These are phyloP conservation scores for Seiridium cupressi DNA, from an alignment of 2,329 filamentous ascomycete species.

Conservation along the genomic window DNA sequence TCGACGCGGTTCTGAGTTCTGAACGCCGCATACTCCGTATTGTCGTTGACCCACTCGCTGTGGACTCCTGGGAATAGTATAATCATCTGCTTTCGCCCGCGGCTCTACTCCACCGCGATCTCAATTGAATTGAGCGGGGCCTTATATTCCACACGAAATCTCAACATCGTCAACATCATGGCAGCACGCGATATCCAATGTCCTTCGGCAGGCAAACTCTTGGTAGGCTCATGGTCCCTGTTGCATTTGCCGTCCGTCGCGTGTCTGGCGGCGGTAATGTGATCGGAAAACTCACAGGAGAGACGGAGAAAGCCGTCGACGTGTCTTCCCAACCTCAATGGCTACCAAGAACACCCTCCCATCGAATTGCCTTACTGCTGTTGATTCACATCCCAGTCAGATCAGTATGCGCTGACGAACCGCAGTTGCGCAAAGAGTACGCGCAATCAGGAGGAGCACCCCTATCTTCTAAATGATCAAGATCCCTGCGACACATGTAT, in stretches of 20 bases:
- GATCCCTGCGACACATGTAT: background rate
- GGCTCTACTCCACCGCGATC: background rate
- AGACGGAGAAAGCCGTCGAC: background rate
- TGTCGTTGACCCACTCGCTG: background rate
- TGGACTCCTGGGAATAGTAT: slow-evolving; percentile 1
- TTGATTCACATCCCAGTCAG: too few relatives aligned
- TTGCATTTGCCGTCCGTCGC: too few relatives aligned
- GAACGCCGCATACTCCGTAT: background rate
- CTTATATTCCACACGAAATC: too few relatives aligned
- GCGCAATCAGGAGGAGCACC: background rate
- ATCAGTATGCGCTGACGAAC: background rate
- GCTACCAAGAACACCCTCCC: too few relatives aligned
- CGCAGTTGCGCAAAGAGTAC: background rate
- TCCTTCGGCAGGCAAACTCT: too few relatives aligned
- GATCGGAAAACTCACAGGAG: background rate
- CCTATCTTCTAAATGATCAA: background rate
- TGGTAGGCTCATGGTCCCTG: too few relatives aligned
- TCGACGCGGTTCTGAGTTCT: too few relatives aligned
- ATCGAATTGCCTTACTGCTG: too few relatives aligned
- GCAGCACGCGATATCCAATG: too few relatives aligned
- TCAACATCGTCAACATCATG: too few relatives aligned
- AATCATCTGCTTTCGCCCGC: background rate
- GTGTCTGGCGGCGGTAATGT: background rate
- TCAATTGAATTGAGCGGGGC: too few relatives aligned
- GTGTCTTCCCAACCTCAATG: background rate